Conservation (phyloP, 2,329 filamentous ascomycete species). For the Alternaria gansuensis region DNA sequence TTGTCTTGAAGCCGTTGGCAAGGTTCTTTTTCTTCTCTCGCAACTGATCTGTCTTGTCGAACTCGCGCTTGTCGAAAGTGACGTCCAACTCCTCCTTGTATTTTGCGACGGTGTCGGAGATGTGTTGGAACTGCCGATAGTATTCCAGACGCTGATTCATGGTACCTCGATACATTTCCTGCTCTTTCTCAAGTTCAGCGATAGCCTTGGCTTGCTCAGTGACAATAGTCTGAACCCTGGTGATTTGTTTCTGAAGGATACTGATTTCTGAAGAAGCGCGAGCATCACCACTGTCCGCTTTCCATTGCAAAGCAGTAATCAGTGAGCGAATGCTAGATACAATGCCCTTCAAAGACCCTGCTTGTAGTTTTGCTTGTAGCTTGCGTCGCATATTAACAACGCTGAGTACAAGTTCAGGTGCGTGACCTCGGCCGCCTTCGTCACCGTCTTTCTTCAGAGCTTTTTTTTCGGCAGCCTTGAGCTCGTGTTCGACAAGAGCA, state of each 20-base stretch:
- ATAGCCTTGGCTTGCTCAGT: slow-evolving; percentile 63
- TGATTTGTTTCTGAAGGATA: slow-evolving; percentile 71
- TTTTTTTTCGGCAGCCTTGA: slow-evolving; percentile 66
- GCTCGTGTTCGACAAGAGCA: slow-evolving; percentile 76
- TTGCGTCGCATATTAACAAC: slow-evolving; percentile 60
- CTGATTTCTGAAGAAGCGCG: slow-evolving; percentile 70
- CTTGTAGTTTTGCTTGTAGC: slow-evolving; percentile 60
- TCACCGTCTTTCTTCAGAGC: slow-evolving; percentile 67
- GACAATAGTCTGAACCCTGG: slow-evolving; percentile 64
- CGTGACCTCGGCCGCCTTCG: slow-evolving; percentile 67
- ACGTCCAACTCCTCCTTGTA: slow-evolving; percentile 72
- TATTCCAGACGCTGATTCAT: slow-evolving; percentile 91
- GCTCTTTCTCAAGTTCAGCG: slow-evolving; percentile 69
- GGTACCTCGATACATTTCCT: slow-evolving; percentile 76
- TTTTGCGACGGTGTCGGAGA: slow-evolving; percentile 86
- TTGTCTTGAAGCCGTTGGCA: slow-evolving; percentile 72
- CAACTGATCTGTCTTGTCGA: slow-evolving; percentile 52
- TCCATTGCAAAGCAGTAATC: slow-evolving; percentile 66
- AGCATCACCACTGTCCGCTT: slow-evolving; percentile 62
- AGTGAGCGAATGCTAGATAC: slow-evolving; percentile 75
- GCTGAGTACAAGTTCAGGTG: slow-evolving; percentile 70
- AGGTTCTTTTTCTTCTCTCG: slow-evolving; percentile 66
- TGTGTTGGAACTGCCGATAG: slow-evolving; percentile 85
- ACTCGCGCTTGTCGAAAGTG: slow-evolving; percentile 62
- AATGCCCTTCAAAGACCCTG: slow-evolving; percentile 74